phyloP scores from a whole-genome alignment of 192 early-diverging fungal species.

The Rhizoclosmatium globosum region DNA sequence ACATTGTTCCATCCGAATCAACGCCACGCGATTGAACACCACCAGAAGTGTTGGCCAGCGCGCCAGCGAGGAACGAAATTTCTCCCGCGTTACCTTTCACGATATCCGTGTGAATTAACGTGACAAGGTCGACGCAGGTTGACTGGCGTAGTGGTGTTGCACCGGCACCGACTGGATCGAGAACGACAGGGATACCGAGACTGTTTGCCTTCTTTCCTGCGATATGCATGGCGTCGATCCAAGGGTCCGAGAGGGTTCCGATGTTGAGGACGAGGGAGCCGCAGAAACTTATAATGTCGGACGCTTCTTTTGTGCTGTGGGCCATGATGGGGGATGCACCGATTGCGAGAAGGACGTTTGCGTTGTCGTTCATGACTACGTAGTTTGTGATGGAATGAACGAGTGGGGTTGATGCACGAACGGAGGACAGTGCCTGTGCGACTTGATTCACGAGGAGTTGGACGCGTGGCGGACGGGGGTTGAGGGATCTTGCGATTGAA shows the following conservation, averaged over 20 bases:
- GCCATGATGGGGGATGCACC: conserved; percentile 49
- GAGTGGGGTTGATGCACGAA: conserved; percentile 64
- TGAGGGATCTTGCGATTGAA: neutral
- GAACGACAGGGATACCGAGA: conserved; percentile 69
- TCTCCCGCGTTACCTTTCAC: conserved; percentile 90
- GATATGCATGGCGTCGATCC: conserved; percentile 58
- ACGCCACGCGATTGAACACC: conserved; percentile 75
- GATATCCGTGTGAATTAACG: conserved; percentile 63
- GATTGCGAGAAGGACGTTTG: conserved; percentile 73
- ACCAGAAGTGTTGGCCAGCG: conserved; percentile 11
- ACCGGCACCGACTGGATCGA: conserved; percentile 85
- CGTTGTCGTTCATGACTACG: conserved; percentile 89
- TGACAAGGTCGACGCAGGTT: conserved; percentile 61
- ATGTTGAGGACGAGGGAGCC: conserved; percentile 56
- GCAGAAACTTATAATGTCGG: conserved; percentile 57
- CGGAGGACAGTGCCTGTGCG: conserved; percentile 45
- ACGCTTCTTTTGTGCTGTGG: conserved; percentile 72
- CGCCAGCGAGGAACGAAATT: conserved; percentile 72
- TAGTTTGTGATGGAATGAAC: conserved; percentile 87
- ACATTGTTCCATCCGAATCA: conserved; percentile 71
- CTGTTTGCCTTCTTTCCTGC: conserved; percentile 57
- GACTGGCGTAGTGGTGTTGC: conserved; percentile 68
- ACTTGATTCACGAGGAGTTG: conserved; percentile 47
- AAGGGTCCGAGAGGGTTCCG: conserved; percentile 72
- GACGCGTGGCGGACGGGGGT: conserved; percentile 4